Conservation (phyloP, 441 rosid species). For the Erodium chrysanthum region DNA sequence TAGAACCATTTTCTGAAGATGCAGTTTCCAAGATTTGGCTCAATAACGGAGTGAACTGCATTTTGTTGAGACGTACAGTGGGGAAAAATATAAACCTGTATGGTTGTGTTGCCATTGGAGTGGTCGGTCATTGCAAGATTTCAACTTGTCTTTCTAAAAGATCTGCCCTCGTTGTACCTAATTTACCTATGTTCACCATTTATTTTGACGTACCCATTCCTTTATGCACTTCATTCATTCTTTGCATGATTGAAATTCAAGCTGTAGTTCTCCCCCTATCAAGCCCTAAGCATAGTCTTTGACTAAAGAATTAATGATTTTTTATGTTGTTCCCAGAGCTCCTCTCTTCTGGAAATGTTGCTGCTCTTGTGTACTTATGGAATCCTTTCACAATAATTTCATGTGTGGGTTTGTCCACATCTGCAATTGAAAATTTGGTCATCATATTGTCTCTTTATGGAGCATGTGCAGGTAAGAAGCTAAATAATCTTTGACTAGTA, state of each 20-base stretch:
- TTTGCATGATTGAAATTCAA: conserved; percentile 10
- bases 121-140: background rate
- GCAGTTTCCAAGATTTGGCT: background rate
- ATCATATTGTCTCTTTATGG: conserved; percentile 58
- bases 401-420: conserved; percentile 82
- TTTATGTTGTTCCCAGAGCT: conserved; percentile 32
- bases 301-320: conserved; percentile 12
- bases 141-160: background rate
- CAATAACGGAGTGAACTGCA: background rate
- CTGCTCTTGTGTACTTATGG: conserved; percentile 78
- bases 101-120: background rate
- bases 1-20: background rate
- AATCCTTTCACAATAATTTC: conserved; percentile 82
- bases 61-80: background rate
- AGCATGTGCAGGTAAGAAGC: conserved; percentile 62
- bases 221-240: background rate
- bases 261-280: conserved; percentile 3
- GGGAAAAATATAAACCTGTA: too few species aligned
- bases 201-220: background rate
- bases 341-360: conserved; percentile 60
- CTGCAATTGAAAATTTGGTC: conserved; percentile 69
- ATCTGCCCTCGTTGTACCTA: background rate
- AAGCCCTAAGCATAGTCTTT: background rate
- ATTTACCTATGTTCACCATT: background rate
- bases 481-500: conserved; percentile 11